Base-by-base conservation (phyloP, 1,284 basidiomycete genomes). In the Naganishia cerealis region DNA sequence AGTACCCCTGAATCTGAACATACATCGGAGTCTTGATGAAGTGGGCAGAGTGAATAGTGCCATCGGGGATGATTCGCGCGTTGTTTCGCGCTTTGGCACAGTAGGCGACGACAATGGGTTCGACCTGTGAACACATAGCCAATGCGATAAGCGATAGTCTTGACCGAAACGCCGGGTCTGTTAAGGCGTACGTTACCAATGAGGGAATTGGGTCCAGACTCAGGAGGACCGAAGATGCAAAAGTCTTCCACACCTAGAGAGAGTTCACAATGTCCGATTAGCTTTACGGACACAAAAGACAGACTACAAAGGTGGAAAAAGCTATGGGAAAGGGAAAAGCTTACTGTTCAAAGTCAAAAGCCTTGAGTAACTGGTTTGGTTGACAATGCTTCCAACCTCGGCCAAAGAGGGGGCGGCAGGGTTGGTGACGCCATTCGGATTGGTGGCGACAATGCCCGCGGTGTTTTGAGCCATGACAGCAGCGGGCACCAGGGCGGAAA, bases 1-100 rank as follows among this genome's bases (percentile, higher is more conserved):
- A 79, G 16, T 68, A 75, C 65, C 79, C 79, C 67, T 77, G 76
- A 66, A 83, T 76, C 73, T 85, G 84, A 67, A 82, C 80, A 79
- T 84, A 85, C 40, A 82, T 77, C 12, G 81, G 81, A 26, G 83
- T 84, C 74, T 81, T 81, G 72, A 83, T 79, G 71, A 82, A 83
- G 77, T 84, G 83, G 46, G 81, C 82, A 7, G 38, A 57, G 18
- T 57, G 40, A 21, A 67, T 58, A n/a, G 57, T 54, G 42, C 57
- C 56, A 42, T 58, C 57, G 48, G 12, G 43, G 2, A 67, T 53
- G 24, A 57, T 57, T 24, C 48, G 65, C 43, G 73, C 73, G 29
- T 65, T 55, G 62, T 73, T 73, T 43, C 73, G 66, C 10, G 71
- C 67, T 57, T 72, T 63, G 26, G 66, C 61, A 36, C 72, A 71